These are phyloP conservation scores for Stemphylium vesicarium DNA, from an alignment of 2,329 filamentous ascomycete genomes.

Conservation along the genomic window DNA sequence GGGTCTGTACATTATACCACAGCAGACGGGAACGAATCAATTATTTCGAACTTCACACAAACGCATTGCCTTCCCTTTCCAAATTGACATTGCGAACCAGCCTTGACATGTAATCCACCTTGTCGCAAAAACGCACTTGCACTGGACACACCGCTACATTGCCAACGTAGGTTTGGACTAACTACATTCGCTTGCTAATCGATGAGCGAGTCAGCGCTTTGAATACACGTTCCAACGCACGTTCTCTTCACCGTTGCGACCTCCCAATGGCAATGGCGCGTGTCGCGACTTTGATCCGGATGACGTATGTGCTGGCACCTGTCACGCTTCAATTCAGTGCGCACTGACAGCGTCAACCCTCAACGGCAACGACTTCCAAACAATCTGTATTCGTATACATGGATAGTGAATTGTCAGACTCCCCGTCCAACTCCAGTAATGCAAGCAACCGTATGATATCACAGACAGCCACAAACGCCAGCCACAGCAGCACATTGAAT, in stretches of 20 bases:
- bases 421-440: conserved; percentile 10
- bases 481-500: not conserved
- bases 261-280: not conserved
- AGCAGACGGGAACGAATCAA: conserved; percentile 50
- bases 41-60: conserved; percentile 46
- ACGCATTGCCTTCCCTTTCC: not conserved
- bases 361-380: conserved; percentile 1
- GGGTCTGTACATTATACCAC: conserved; percentile 53
- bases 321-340: too few species aligned
- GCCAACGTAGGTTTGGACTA: too few species aligned
- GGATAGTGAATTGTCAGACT: conserved; percentile 13
- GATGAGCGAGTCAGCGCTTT: too few species aligned
- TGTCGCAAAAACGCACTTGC: not conserved
- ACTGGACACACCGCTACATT: too few species aligned
- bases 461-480: conserved; percentile 6
- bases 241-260: not conserved
- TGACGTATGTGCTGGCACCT: not conserved
- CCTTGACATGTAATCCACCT: not conserved
- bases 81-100: not conserved
- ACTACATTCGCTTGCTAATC: too few species aligned
- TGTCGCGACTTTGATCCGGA: not conserved
- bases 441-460: conserved; percentile 10
- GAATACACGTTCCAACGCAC: not conserved
- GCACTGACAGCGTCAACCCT: too few species aligned
- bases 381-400: conserved; percentile 12